Conservation (phyloP, 768 basidiomycete species). For the Dioszegia crocea region DNA sequence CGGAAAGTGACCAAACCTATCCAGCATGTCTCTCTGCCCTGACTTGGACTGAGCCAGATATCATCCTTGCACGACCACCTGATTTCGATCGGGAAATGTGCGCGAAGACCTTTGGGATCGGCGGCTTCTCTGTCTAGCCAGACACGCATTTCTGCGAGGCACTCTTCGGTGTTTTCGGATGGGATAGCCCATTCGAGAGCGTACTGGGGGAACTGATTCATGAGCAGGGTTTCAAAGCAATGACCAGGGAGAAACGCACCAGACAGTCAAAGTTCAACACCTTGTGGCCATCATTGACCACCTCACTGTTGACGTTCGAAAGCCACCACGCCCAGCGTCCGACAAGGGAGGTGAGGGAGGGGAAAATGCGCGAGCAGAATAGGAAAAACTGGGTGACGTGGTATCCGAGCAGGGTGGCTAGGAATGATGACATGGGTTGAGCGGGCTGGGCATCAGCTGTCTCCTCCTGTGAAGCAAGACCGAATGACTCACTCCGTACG, state of each 20-base stretch:
- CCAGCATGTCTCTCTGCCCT: slow-evolving; percentile 75
- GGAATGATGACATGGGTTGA: slow-evolving; percentile 23
- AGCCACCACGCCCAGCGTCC: slow-evolving; percentile 59
- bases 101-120: slow-evolving; percentile 69
- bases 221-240: not conserved
- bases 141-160: slow-evolving; percentile 64
- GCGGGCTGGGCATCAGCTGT: slow-evolving; percentile 24
- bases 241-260: slow-evolving; percentile 55
- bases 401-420: slow-evolving; percentile 64
- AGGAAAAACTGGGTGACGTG: slow-evolving; percentile 80
- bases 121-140: slow-evolving; percentile 68
- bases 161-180: slow-evolving; percentile 61
- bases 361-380: slow-evolving; percentile 67
- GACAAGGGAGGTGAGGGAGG: slow-evolving; percentile 61
- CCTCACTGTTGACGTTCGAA: slow-evolving; percentile 56
- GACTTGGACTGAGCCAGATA: slow-evolving; percentile 88
- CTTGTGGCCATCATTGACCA: slow-evolving; percentile 70
- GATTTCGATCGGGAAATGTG: slow-evolving; percentile 90
- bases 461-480: not conserved
- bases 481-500: slow-evolving; percentile 62
- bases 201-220: slow-evolving; percentile 74
- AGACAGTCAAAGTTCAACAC: slow-evolving; percentile 93
- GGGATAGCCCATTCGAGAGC: slow-evolving; percentile 96
- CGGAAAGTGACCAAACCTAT: slow-evolving; percentile 97
- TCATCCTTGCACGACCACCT: slow-evolving; percentile 83